A percentile compares a stretch with the other conserved stretches of the same genome.
phyloP scores from a whole-genome alignment of 192 early-diverging fungal species.

The Entomortierella lignicola region DNA sequence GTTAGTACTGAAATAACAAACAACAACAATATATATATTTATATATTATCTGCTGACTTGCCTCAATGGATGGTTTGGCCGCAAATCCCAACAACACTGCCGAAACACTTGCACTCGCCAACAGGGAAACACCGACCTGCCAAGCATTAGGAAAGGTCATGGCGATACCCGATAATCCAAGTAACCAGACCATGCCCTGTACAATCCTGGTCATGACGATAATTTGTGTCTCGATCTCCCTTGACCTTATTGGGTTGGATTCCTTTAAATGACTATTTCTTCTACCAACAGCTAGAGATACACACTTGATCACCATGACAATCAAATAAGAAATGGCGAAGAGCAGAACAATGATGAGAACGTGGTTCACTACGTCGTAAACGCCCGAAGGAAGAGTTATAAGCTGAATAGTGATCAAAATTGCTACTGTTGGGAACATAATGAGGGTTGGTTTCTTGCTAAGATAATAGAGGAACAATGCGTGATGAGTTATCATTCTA shows the following conservation, averaged over 20 bases:
- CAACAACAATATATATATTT: neutral
- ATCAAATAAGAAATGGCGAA: slow-evolving; percentile 36
- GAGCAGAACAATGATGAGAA: slow-evolving; percentile 46
- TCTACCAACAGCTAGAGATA: slow-evolving; percentile 27
- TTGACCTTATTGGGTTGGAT: slow-evolving; percentile 17
- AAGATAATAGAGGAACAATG: neutral
- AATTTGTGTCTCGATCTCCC: slow-evolving; percentile 55
- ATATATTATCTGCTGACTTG: neutral
- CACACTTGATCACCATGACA: slow-evolving; percentile 53
- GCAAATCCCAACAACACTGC: slow-evolving; percentile 56
- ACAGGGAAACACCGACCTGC: slow-evolving; percentile 50
- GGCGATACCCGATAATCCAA: slow-evolving; percentile 43
- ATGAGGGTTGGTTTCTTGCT: slow-evolving; percentile 53
- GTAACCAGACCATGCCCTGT: slow-evolving; percentile 45
- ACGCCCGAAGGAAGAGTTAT: slow-evolving; percentile 36
- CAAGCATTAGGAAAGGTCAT: slow-evolving; percentile 58
- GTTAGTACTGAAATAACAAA: neutral
- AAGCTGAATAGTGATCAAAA: slow-evolving; percentile 48
- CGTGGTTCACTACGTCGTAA: slow-evolving; percentile 36
- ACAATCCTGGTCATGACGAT: slow-evolving; percentile 53
- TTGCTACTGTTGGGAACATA: slow-evolving; percentile 44
- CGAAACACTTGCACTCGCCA: slow-evolving; percentile 57
- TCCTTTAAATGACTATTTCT: slow-evolving; percentile 36
- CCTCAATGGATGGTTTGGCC: slow-evolving; percentile 54
- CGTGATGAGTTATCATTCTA: neutral